phyloP scores from a whole-genome alignment of 768 basidiomycete species.

The Crepidotus variabilis region DNA sequence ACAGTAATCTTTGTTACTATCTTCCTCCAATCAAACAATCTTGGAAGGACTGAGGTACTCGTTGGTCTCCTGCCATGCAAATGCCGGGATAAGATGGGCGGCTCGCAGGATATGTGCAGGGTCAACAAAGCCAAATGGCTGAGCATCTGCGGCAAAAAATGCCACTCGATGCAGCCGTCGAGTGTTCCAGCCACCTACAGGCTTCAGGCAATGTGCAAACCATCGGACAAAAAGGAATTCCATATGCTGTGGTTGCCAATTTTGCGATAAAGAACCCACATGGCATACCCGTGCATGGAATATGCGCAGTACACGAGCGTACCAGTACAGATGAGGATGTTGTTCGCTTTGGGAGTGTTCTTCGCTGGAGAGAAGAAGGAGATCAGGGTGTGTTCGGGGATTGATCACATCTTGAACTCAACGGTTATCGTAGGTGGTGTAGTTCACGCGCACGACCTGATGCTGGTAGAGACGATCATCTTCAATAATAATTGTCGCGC shows the following conservation, averaged over 20 bases:
- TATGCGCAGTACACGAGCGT: conserved; percentile 24
- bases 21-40: neutral
- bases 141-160: neutral
- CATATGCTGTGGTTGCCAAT: neutral
- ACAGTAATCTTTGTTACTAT: neutral
- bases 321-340: conserved; percentile 27
- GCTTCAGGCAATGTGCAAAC: conserved; percentile 7
- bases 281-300: conserved; percentile 14
- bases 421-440: conserved; percentile 29
- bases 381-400: conserved; percentile 27
- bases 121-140: neutral
- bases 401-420: conserved; percentile 39
- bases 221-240: conserved; percentile 13
- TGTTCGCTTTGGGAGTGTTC: conserved; percentile 8
- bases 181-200: neutral
- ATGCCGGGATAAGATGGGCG: neutral
- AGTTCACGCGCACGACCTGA: conserved; percentile 21
- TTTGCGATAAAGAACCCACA: neutral
- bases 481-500: neutral
- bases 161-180: neutral
- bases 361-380: conserved; percentile 26
- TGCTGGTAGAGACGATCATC: neutral
- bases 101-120: neutral
- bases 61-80: neutral
- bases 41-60: neutral